These are phyloP conservation scores for Talaromyces verruculosus DNA, from an alignment of 2,329 filamentous ascomycete species.

Conservation along the genomic window DNA sequence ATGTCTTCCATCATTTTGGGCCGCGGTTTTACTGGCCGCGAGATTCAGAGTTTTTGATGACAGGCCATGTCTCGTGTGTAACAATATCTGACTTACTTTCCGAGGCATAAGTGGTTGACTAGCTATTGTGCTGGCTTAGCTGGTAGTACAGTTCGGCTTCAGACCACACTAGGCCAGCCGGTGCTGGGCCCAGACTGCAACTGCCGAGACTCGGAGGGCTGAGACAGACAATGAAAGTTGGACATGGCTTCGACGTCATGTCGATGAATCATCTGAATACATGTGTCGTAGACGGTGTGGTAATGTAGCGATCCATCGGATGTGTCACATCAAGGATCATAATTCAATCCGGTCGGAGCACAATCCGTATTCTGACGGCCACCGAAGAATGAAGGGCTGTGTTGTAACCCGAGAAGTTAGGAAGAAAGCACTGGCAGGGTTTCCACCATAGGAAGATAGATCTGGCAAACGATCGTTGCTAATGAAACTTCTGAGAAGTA, in stretches of 20 bases:
- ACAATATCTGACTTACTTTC: background rate
- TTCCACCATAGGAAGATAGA: background rate
- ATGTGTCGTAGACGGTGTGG: background rate
- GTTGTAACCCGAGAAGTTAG: background rate
- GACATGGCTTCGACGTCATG: background rate
- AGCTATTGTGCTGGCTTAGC: background rate
- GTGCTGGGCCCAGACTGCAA: background rate
- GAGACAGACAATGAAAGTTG: background rate
- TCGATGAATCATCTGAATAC: background rate
- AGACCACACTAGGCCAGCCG: background rate
- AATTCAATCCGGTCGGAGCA: background rate
- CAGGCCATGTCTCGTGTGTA: background rate
- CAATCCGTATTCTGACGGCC: background rate
- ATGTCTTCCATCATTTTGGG: slow-evolving; percentile 16
- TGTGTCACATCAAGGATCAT: slow-evolving; percentile 1
- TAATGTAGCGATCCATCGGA: background rate
- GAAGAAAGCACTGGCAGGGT: background rate
- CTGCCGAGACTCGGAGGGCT: background rate
- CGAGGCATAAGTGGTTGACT: background rate
- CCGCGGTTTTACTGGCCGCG: slow-evolving; percentile 4
- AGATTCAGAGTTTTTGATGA: background rate
- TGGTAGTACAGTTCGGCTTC: background rate
- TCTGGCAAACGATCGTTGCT: background rate
- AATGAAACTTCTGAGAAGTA: background rate
- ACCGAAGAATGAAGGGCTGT: background rate